These are phyloP conservation scores for Aspergillus phoenicis DNA, from an alignment of 2,329 filamentous ascomycete species.

Conservation along the genomic window DNA sequence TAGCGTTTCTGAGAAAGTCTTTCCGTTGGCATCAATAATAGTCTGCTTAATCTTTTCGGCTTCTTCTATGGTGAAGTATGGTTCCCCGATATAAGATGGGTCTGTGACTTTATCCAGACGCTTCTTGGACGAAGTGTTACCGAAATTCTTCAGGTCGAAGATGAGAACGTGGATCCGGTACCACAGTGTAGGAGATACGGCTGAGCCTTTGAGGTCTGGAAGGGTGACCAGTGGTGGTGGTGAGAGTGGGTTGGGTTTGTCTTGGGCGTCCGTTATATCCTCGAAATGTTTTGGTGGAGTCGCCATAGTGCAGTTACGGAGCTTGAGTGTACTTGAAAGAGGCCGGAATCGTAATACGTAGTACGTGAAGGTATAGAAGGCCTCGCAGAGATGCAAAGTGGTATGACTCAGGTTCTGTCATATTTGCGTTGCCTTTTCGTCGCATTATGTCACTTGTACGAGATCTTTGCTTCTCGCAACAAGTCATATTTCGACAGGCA, in stretches of 20 bases:
- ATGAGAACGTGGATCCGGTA: constrained; percentile 29
- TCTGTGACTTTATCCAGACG: constrained; percentile 25
- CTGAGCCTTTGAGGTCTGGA: not conserved
- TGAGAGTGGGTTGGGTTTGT: not conserved
- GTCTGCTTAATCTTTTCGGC: constrained; percentile 16
- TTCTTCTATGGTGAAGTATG: constrained; percentile 28
- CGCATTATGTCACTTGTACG: too few relatives aligned
- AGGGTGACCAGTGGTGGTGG: not conserved
- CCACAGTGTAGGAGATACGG: constrained; percentile 17
- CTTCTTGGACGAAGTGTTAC: constrained; percentile 10
- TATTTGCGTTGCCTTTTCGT: too few relatives aligned
- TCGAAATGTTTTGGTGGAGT: not conserved
- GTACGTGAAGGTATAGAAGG: not conserved
- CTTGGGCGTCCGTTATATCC: not conserved
- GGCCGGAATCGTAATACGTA: too few relatives aligned
- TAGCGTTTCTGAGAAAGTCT: constrained; percentile 22
- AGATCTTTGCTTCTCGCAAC: too few relatives aligned
- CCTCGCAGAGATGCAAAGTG: too few relatives aligned
- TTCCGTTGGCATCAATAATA: constrained; percentile 9
- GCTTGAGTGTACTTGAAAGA: not conserved
- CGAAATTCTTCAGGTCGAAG: constrained; percentile 27
- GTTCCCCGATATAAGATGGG: constrained; percentile 24
- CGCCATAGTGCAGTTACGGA: not conserved
- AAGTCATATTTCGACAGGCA: too few relatives aligned
- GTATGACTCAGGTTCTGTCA: too few relatives aligned